Evolutionary conservation across 2,329 filamentous ascomycete species (phyloP).

Genomic region (Epichloe gansuensis): DNA sequence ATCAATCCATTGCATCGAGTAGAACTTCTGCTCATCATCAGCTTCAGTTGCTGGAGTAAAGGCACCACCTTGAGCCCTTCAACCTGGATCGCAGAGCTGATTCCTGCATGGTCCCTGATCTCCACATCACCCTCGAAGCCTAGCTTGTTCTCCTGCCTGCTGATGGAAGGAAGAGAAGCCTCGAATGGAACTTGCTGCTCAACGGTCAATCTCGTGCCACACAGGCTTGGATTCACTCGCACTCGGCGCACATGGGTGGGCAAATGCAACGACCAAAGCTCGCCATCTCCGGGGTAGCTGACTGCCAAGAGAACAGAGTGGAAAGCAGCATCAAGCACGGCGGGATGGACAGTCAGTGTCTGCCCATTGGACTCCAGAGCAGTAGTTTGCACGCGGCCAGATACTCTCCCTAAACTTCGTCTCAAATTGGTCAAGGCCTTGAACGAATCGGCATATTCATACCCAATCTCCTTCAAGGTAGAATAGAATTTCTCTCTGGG

Average conservation of each 20-base stretch:
- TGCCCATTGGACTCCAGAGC: not conserved
- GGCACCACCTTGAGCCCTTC: not conserved
- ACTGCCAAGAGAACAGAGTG: constrained; percentile 22
- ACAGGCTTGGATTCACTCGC: constrained; percentile 2
- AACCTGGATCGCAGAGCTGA: not conserved
- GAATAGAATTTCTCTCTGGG: not conserved
- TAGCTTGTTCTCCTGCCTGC: too few species aligned
- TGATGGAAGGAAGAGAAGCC: not conserved
- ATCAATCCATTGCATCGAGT: not conserved
- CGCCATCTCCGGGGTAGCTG: constrained; percentile 20
- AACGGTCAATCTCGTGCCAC: not conserved
- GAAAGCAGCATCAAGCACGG: constrained; percentile 22
- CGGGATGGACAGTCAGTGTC: constrained; percentile 20
- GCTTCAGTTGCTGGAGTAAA: not conserved
- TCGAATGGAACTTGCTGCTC: not conserved
- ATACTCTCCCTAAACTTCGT: not conserved
- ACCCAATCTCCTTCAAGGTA: not conserved
- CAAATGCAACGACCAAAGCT: constrained; percentile 20
- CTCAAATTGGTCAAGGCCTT: not conserved
- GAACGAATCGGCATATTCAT: not conserved
- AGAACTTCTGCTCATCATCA: not conserved
- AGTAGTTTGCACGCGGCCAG: not conserved
- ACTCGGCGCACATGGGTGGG: constrained; percentile 16
- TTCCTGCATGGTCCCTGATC: not conserved
- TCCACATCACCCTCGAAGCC: not conserved